phyloP scores from a whole-genome alignment of 805 yeast genomes.

The Clavispora vitiphila region DNA sequence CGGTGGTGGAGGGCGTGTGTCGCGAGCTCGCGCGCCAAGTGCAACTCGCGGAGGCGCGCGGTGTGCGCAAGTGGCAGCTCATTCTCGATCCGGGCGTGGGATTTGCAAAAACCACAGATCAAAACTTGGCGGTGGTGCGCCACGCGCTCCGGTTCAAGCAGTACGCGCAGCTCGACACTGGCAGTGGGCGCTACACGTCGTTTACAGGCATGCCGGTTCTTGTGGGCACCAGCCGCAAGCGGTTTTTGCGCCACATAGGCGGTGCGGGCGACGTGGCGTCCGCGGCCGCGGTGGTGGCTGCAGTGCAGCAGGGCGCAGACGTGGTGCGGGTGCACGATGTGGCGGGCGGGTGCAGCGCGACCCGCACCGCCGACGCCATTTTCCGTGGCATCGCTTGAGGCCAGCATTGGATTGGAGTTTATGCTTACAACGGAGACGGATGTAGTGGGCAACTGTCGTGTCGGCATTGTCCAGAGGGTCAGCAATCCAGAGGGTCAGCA shows the following conservation, averaged over 20 bases:
- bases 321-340: conserved; percentile 89
- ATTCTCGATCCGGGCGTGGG: conserved; percentile 95
- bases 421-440: too few species aligned
- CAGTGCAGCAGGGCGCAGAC: conserved; percentile 69
- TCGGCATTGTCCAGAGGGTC: too few species aligned
- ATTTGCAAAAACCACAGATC: conserved; percentile 77
- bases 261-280: conserved; percentile 70
- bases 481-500: too few species aligned
- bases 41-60: conserved; percentile 49
- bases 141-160: conserved; percentile 44
- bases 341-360: conserved; percentile 41
- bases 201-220: conserved; percentile 61
- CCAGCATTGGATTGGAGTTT: too few species aligned
- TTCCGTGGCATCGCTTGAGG: conserved; percentile 39
- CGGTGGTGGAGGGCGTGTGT: conserved; percentile 53
- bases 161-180: conserved; percentile 31
- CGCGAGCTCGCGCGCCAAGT: conserved; percentile 60
- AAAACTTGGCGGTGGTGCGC: conserved; percentile 63
- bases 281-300: conserved; percentile 65
- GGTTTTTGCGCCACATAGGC: conserved; percentile 75
- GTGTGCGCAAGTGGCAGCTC: conserved; percentile 85
- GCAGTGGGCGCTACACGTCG: conserved; percentile 27
- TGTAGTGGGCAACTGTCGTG: too few species aligned
- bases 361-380: conserved; percentile 68
- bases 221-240: conserved; percentile 85